Base-by-base conservation (phyloP, 1,284 basidiomycete genomes). In the Pseudozyma sp. region DNA sequence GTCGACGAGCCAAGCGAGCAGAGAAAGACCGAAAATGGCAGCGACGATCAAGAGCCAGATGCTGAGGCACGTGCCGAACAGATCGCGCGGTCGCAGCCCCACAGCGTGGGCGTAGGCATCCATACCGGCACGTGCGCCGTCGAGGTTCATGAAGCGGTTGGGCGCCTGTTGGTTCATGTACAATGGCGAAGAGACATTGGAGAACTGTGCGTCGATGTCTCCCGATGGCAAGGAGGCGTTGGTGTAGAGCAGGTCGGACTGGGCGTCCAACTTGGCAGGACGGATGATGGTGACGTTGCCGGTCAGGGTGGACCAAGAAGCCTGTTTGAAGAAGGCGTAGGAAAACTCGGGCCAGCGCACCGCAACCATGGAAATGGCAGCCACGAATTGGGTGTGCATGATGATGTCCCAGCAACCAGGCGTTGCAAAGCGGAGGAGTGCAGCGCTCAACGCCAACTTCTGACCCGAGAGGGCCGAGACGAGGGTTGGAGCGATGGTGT, bases 331-430 rank as follows among this genome's bases (percentile, higher is more conserved):
- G 51, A 81, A 78, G 9, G 55, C 56, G 93, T 94, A 98, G 63
- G 92, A 88, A 85, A 95, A 98, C 13, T 88, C 87, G 1, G 96
- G 95, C 95, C 95, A 99, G 80, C 93, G 88, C 31, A 98, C 94
- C 31, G 94, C 92, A 52, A 97, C 90, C 92, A 97, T 96, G 30
- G 90, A 90, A 24, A 98, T 86, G 49, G 90, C 89, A 5, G 86
- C 86, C 64, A 86, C 86, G 76, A 86, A 98, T 79, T 97, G 94
- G 0, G 94, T 92, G 81, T 96, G 94, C 81, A 93, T 92, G 54
- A 97, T 88, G 63, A 99, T 89, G 84, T 99, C 96, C 68, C 94
- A 89, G 86, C 95, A 87, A 6, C 94, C 94, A 0, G 96, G 95
- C 0, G 96, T 97, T 69, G 92, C 94, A 80, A 95, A 98, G 57